Base-by-base conservation (phyloP, 352 stramenopile genomes). In the Pythium guiyangense region DNA sequence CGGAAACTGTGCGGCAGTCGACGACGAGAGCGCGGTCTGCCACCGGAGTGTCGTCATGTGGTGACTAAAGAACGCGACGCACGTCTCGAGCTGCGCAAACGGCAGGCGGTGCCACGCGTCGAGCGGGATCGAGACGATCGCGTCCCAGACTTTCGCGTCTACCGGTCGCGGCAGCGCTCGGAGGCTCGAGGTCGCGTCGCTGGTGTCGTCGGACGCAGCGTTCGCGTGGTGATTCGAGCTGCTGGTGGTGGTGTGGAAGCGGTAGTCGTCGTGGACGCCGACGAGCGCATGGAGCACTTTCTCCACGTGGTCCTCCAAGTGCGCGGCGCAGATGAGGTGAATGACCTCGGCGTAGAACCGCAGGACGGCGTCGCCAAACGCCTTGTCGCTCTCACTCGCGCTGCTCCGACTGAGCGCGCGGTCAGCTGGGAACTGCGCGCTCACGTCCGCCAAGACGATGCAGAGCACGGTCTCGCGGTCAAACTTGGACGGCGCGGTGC, bases 211-310 rank as follows among this genome's bases (percentile, higher is more conserved):
- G 34, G 60, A 48, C 54, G 37, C 58, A 10, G 47, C 43, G 29
- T 56, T 25, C 51, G 26, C 57, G 54, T 47, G 39, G 52, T 54
- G 68, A 22, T 22, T 22, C 22, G 22, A 22, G 22, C 22, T 22
- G 17, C 57, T 48, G 4, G 59, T 29, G 48, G 51, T 57, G 49
- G 45, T 76, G 56, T 80, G 71, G 54, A 91, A 91, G 26, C 79
- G 79, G 37, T 94, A 93, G 50, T 92, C 80, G 29, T 92, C 80
- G 15, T 94, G 79, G 2, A 92, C 72, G 1, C 84, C 86, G 46
- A 94, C 84, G 9, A 95, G 48, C 25, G 84, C 77, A 52, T 91
- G 83, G 0, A 95, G 59, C 31, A 94, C 73, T 52, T 90, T 91
- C 61, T 95, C 86, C 4, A 86, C 62, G 56, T 95, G 86, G 43